Percentiles rank a stretch among this genome's conserved stretches.
phyloP scores from a whole-genome alignment of 352 stramenopile genomes.

The Aphanomyces euteiches region DNA sequence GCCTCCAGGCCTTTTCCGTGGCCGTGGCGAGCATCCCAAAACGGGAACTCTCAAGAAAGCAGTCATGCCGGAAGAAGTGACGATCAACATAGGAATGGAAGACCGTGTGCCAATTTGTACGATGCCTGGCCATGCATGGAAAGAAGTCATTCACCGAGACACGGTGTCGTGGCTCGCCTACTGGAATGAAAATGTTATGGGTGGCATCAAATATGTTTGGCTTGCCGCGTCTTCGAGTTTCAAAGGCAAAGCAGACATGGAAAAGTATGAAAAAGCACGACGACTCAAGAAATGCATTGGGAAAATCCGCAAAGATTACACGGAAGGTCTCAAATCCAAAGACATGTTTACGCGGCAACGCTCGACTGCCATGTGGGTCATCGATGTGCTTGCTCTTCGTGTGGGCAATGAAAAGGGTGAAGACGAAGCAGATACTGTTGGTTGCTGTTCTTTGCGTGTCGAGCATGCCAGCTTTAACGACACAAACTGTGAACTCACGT shows the following conservation, averaged over 20 bases:
- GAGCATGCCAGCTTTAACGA: conserved; percentile 98
- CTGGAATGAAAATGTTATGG: conserved; percentile 99
- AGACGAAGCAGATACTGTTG: conserved; percentile 98
- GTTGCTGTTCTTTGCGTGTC: conserved; percentile 98
- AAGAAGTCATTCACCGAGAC: conserved; percentile 93
- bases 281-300: conserved; percentile 97
- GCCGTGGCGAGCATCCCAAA: conserved; percentile 98
- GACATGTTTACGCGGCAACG: conserved; percentile 91
- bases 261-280: conserved; percentile 99
- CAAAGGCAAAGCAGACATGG: conserved; percentile 98
- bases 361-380: conserved; percentile 99
- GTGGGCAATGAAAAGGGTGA: conserved; percentile 99
- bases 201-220: conserved; percentile 98
- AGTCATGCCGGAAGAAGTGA: conserved; percentile 95
- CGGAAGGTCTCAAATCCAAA: conserved; percentile 82
- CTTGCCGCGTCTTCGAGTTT: conserved; percentile 97
- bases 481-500: conserved; percentile 91
- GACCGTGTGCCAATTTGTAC: conserved; percentile 89
- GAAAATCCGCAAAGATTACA: conserved; percentile 92
- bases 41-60: conserved; percentile 98
- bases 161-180: conserved; percentile 90
- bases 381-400: conserved; percentile 99
- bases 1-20: conserved; percentile 97
- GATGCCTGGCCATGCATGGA: conserved; percentile 94
- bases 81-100: conserved; percentile 95